A percentile compares a stretch with the other conserved stretches of the same genome.
These are phyloP conservation scores for Microcyclosporella mali DNA, from an alignment of 2,329 filamentous ascomycete genomes.

Conservation along the genomic window DNA sequence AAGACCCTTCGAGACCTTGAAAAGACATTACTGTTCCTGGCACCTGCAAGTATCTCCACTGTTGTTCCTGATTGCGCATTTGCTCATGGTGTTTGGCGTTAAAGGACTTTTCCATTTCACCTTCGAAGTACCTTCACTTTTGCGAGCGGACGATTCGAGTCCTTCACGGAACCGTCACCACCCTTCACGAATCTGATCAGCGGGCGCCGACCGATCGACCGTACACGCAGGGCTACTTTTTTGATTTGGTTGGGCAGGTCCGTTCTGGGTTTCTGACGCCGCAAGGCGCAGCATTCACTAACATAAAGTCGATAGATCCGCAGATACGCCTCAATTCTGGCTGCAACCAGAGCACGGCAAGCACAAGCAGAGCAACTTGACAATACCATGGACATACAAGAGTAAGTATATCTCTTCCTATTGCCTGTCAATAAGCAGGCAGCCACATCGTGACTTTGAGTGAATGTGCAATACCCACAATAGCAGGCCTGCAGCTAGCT, in stretches of 20 bases:
- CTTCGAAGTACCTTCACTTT: conserved; percentile 75
- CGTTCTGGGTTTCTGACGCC: conserved; percentile 19
- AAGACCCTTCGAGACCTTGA: conserved; percentile 88
- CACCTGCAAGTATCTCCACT: conserved; percentile 70
- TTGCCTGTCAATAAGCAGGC: too few species aligned
- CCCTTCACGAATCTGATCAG: conserved; percentile 79
- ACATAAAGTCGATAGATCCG: conserved; percentile 50
- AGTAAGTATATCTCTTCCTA: conserved; percentile 34
- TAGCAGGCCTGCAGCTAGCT: not conserved
- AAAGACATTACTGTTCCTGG: conserved; percentile 84
- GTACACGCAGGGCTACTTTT: conserved; percentile 93
- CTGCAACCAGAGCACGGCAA: conserved; percentile 63
- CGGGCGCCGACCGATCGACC: conserved; percentile 76
- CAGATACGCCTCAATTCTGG: conserved; percentile 80
- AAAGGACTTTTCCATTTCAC: conserved; percentile 68
- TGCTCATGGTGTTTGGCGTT: conserved; percentile 57
- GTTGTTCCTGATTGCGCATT: conserved; percentile 54
- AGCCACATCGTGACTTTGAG: too few species aligned
- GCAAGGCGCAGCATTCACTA: conserved; percentile 17
- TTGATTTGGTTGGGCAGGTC: conserved; percentile 84
- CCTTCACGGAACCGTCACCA: conserved; percentile 81
- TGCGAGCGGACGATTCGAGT: conserved; percentile 85
- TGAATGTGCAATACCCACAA: too few species aligned
- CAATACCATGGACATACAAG: conserved; percentile 47
- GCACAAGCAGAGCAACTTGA: conserved; percentile 47